Evolutionary conservation across 257 asterid species (phyloP).

Genomic region (Fraxinus quadrangulata): DNA sequence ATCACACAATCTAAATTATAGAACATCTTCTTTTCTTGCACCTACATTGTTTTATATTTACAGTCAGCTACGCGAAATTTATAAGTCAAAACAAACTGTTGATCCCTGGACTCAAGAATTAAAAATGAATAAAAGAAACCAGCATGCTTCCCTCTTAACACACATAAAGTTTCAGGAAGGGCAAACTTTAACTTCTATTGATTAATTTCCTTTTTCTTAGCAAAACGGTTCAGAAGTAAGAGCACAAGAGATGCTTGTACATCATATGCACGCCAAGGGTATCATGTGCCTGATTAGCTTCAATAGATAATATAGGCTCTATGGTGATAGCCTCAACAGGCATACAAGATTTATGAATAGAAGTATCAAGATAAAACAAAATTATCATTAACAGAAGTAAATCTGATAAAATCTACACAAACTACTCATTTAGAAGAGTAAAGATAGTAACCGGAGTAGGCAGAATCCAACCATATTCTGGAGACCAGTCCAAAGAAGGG

Average conservation of each 20-base stretch:
- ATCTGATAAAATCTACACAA: not conserved
- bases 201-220: not conserved
- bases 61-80: not conserved
- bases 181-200: not conserved
- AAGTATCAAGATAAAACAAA: not conserved
- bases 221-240: not conserved
- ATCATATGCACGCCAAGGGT: not conserved
- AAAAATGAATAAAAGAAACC: not conserved
- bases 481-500: conserved; percentile 86
- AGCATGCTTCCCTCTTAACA: not conserved
- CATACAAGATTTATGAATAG: not conserved
- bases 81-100: not conserved
- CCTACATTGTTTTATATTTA: not conserved
- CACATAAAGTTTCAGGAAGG: not conserved
- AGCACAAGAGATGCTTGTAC: not conserved
- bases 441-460: conserved; percentile 53
- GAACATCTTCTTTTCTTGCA: not conserved
- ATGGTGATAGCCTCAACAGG: not conserved
- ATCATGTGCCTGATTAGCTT: not conserved
- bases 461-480: conserved; percentile 63
- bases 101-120: not conserved
- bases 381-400: not conserved
- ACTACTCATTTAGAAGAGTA: conserved; percentile 4
- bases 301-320: not conserved
- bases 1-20: too few species aligned